phyloP scores from a whole-genome alignment of 1,284 basidiomycete species.

The Puccinia horiana region DNA sequence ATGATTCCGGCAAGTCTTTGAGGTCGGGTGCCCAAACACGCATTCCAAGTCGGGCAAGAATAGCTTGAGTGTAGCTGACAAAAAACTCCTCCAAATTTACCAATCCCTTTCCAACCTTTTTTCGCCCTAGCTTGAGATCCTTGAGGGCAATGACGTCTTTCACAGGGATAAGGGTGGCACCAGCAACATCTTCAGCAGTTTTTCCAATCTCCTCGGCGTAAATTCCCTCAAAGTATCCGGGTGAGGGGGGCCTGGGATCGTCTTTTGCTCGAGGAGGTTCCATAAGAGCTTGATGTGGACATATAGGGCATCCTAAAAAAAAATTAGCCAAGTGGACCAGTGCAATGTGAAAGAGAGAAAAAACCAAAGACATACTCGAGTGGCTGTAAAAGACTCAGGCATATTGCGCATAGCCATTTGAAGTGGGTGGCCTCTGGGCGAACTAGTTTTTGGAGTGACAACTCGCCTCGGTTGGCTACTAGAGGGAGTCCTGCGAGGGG shows the following conservation, averaged over 20 bases:
- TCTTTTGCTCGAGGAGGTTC: neutral
- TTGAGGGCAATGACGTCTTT: neutral
- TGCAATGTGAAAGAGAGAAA: neutral
- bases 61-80: neutral
- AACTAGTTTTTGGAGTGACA: neutral
- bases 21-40: conserved; percentile 3
- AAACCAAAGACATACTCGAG: neutral
- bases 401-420: neutral
- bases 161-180: neutral
- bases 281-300: conserved; percentile 25
- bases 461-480: neutral
- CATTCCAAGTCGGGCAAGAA: conserved; percentile 4
- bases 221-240: neutral
- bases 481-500: neutral
- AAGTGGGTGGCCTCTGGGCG: neutral
- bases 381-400: neutral
- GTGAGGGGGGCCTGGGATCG: neutral
- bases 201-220: neutral
- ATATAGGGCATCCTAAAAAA: conserved; percentile 8
- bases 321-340: neutral
- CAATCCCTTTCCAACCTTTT: conserved; percentile 2
- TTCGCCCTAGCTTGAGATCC: neutral
- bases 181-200: neutral
- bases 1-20: neutral
- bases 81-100: neutral